phyloP scores from a whole-genome alignment of 192 early-diverging fungal genomes.

The Podila horticola region DNA sequence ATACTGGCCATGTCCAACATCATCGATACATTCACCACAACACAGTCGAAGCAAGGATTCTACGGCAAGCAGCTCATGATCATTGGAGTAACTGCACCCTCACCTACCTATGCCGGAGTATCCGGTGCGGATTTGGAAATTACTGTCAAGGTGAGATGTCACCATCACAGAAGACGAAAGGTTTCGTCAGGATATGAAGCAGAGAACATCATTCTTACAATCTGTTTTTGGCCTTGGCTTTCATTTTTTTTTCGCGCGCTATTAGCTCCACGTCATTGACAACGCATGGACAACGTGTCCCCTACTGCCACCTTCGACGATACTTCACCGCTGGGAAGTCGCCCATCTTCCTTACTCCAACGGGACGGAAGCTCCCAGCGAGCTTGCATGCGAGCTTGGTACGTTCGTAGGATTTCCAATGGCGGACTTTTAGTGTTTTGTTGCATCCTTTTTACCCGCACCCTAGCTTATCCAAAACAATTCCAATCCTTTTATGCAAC shows the following conservation, averaged over 20 bases:
- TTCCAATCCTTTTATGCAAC: no score
- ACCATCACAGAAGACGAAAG: no score
- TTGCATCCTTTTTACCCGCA: no score
- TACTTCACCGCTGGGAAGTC: constrained; percentile 46
- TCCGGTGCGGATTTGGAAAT: constrained; percentile 40
- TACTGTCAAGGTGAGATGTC: constrained; percentile 30
- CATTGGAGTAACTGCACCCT: constrained; percentile 21
- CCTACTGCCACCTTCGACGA: constrained; percentile 31
- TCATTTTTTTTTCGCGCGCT: background rate
- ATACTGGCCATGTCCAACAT: constrained; percentile 45
- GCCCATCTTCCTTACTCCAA: constrained; percentile 8
- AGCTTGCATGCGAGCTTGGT: constrained; percentile 24
- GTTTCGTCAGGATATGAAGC: no score
- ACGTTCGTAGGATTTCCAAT: constrained; percentile 3
- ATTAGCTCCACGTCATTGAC: constrained; percentile 44
- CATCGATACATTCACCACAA: constrained; percentile 32
- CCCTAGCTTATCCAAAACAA: no score
- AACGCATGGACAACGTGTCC: constrained; percentile 49
- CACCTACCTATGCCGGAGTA: background rate
- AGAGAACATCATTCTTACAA: no score
- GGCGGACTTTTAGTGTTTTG: no score
- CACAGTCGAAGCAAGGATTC: constrained; percentile 42
- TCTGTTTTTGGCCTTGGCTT: background rate
- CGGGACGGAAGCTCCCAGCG: constrained; percentile 3
- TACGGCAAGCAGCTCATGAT: constrained; percentile 50